Conservation (phyloP, 306 rosid genomes). For the Cajanus cajan region DNA sequence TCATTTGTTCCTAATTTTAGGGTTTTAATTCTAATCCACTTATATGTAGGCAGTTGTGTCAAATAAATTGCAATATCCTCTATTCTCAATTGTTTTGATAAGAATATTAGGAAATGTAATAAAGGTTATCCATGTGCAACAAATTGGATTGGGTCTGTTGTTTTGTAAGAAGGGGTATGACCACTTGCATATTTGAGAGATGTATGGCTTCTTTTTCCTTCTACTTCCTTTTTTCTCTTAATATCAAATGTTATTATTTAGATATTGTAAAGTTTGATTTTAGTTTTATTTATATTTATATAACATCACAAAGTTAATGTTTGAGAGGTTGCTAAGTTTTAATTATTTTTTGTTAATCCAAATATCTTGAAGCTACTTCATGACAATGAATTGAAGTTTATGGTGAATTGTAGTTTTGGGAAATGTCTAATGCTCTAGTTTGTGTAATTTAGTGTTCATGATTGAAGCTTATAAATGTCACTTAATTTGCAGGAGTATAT, state of each 20-base stretch:
- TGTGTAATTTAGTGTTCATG: too few species aligned
- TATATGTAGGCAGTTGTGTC: too few species aligned
- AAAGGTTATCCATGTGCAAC: conserved; percentile 69
- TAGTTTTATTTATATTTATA: too few species aligned
- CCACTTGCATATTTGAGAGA: conserved; percentile 56
- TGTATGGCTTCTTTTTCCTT: conserved; percentile 49
- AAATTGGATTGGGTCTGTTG: conserved; percentile 76
- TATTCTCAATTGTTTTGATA: too few species aligned
- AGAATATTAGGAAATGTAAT: conserved; percentile 48
- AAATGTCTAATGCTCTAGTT: too few species aligned
- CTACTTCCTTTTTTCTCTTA: background rate
- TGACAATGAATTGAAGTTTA: conserved; percentile 57
- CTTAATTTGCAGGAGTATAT: too few species aligned
- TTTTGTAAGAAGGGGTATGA: conserved; percentile 40
- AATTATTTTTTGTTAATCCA: background rate
- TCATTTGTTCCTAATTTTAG: too few species aligned
- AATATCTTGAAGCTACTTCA: conserved; percentile 57
- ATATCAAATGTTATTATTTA: background rate
- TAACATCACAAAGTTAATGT: background rate
- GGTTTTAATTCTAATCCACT: too few species aligned
- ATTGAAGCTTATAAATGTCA: too few species aligned
- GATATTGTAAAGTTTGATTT: background rate
- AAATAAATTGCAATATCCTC: too few species aligned
- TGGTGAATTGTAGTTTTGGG: too few species aligned
- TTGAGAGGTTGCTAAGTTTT: conserved; percentile 14